Percentiles rank a stretch among this genome's conserved stretches.
Conservation (phyloP, 352 stramenopile genomes). For the Pythium pyrilobum region DNA sequence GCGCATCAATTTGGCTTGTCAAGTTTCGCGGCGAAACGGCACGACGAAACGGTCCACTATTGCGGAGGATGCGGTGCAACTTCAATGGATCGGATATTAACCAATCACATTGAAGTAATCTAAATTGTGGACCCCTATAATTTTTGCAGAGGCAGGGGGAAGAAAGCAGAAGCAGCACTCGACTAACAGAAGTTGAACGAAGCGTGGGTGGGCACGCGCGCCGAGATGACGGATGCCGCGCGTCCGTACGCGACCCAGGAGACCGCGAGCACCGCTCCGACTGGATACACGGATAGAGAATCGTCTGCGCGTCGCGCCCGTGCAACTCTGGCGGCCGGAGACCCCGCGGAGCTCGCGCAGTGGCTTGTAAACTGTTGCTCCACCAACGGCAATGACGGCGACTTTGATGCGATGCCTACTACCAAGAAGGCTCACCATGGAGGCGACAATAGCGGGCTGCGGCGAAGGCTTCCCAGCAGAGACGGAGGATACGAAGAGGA, state of each 20-base stretch:
- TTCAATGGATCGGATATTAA: constrained; percentile 5
- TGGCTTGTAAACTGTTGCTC: constrained; percentile 18
- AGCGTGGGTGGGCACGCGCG: neutral
- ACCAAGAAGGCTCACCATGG: neutral
- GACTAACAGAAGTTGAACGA: neutral
- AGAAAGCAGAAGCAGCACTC: neutral
- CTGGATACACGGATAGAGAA: neutral
- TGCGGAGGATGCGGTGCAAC: neutral
- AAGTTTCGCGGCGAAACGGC: constrained; percentile 1
- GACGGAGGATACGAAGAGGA: constrained; percentile 5
- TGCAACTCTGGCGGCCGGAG: neutral
- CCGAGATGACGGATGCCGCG: constrained; percentile 8
- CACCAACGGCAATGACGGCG: neutral
- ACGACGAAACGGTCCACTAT: neutral
- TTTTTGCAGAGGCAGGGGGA: constrained; percentile 1
- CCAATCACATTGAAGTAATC: neutral
- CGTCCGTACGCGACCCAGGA: neutral
- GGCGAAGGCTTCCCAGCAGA: neutral
- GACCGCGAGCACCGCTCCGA: neutral
- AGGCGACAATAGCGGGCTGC: constrained; percentile 8
- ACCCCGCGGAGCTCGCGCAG: constrained; percentile 16
- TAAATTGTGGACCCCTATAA: neutral
- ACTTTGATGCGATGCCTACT: neutral
- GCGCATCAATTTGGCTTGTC: neutral
- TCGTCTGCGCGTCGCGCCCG: neutral